Conservation (phyloP, 2,329 filamentous ascomycete genomes). For the Claviceps arundinis region DNA sequence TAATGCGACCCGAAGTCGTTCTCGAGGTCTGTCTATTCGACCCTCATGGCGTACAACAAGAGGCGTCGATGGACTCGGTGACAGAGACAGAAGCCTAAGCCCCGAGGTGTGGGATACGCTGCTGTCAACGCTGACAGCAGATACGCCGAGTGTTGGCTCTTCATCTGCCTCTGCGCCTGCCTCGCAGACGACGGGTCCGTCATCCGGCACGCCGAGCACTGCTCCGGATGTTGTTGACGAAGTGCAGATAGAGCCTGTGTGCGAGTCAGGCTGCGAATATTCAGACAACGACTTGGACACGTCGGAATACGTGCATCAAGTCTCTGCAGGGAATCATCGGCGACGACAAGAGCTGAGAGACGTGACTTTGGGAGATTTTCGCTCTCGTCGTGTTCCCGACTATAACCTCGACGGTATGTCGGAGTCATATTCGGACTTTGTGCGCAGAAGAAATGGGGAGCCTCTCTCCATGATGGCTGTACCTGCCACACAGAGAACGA, state of each 20-base stretch:
- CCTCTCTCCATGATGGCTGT: neutral
- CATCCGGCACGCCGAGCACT: conserved; percentile 27
- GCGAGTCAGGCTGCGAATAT: conserved; percentile 41
- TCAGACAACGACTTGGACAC: conserved; percentile 43
- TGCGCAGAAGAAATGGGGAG: neutral
- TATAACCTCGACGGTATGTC: conserved; percentile 8
- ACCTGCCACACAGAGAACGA: neutral
- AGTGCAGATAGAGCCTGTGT: conserved; percentile 25
- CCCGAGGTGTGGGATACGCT: conserved; percentile 73
- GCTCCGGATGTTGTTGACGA: conserved; percentile 24
- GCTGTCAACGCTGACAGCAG: conserved; percentile 65
- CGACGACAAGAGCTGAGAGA: conserved; percentile 4
- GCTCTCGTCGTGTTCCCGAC: conserved; percentile 8
- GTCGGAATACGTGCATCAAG: conserved; percentile 28
- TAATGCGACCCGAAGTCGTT: neutral
- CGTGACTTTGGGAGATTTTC: neutral
- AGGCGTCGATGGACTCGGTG: conserved; percentile 60
- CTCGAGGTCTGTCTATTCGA: conserved; percentile 2
- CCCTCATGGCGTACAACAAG: conserved; percentile 3
- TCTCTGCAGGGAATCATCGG: conserved; percentile 7
- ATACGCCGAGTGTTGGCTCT: conserved; percentile 67
- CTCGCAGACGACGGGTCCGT: conserved; percentile 29
- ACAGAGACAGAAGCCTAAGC: conserved; percentile 72
- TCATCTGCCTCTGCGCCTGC: conserved; percentile 58
- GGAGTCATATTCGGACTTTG: conserved; percentile 2